phyloP scores from a whole-genome alignment of 371 early-diverging fungal species.

The Mucor saturninus region DNA sequence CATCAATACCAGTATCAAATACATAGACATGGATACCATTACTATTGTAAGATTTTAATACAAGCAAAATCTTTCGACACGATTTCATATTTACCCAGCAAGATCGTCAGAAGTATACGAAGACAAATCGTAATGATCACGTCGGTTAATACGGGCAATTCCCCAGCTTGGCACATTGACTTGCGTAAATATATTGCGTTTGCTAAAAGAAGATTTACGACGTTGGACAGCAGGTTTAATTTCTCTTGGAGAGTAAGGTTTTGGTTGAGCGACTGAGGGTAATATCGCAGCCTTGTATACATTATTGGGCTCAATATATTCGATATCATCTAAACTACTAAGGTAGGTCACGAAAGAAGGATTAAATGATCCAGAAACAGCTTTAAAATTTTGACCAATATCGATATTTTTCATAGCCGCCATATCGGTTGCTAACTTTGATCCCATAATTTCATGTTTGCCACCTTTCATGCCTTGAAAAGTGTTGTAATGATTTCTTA shows the following conservation, averaged over 20 bases:
- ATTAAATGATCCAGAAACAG: constrained; percentile 24
- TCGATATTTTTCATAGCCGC: constrained; percentile 13
- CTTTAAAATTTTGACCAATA: constrained; percentile 21
- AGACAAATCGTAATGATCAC: constrained; percentile 32
- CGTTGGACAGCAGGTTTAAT: background rate
- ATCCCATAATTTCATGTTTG: background rate
- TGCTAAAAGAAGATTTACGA: background rate
- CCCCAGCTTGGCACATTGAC: constrained; percentile 62
- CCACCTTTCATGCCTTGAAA: constrained; percentile 15
- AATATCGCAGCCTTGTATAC: constrained; percentile 31
- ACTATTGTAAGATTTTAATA: constrained; percentile 30
- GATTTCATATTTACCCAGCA: constrained; percentile 45
- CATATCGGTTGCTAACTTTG: background rate
- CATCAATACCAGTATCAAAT: constrained; percentile 78
- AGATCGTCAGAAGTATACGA: constrained; percentile 45
- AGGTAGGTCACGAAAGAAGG: constrained; percentile 41
- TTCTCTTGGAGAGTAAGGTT: constrained; percentile 3
- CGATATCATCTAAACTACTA: constrained; percentile 45
- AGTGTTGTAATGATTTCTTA: constrained; percentile 24
- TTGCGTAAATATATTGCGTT: constrained; percentile 26
- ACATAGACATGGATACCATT: constrained; percentile 71
- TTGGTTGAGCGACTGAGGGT: constrained; percentile 2
- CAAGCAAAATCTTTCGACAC: background rate
- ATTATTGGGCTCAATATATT: constrained; percentile 60
- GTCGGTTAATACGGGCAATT: constrained; percentile 58